phyloP scores from a whole-genome alignment of 495 filamentous ascomycete species.

The Friedmanniomyces simplex region DNA sequence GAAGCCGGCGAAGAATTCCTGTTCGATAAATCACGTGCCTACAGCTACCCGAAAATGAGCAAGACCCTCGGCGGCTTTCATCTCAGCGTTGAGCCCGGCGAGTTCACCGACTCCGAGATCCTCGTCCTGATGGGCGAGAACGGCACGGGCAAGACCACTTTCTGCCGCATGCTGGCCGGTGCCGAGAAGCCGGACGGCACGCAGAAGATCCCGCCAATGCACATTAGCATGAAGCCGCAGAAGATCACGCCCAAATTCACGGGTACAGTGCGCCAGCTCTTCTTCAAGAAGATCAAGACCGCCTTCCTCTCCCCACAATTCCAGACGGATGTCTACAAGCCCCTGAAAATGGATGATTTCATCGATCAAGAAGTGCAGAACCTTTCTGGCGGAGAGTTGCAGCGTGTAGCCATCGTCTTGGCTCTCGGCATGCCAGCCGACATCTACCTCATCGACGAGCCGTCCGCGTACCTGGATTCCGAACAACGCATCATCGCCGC shows the following conservation, averaged over 20 bases:
- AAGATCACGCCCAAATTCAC: conserved; percentile 97
- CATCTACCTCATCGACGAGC: conserved; percentile 97
- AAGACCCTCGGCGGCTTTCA: conserved; percentile 90
- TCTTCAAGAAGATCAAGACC: conserved; percentile 95
- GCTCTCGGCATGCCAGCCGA: conserved; percentile 93
- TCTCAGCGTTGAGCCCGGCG: conserved; percentile 65
- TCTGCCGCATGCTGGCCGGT: conserved; percentile 91
- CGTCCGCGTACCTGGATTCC: conserved; percentile 88
- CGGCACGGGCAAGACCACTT: conserved; percentile 91
- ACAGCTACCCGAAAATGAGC: conserved; percentile 79
- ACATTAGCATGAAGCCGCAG: conserved; percentile 98
- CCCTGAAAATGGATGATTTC: conserved; percentile 93
- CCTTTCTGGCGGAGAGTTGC: conserved; percentile 95
- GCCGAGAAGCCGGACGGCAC: conserved; percentile 76
- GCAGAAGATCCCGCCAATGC: conserved; percentile 75
- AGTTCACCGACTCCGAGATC: conserved; percentile 96
- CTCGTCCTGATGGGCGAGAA: conserved; percentile 99
- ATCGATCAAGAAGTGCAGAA: conserved; percentile 99
- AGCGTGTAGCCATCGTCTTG: conserved; percentile 94
- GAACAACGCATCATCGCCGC: conserved; percentile 97
- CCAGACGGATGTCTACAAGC: conserved; percentile 99
- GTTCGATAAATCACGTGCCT: conserved; percentile 71
- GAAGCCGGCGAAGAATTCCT: conserved; percentile 88
- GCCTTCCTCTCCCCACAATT: conserved; percentile 94
- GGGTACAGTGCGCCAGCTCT: conserved; percentile 86